A percentile compares a stretch with the other conserved stretches of the same genome.
phyloP scores from a whole-genome alignment of 2,329 filamentous ascomycete species.

The Pestalotiopsis sp. region DNA sequence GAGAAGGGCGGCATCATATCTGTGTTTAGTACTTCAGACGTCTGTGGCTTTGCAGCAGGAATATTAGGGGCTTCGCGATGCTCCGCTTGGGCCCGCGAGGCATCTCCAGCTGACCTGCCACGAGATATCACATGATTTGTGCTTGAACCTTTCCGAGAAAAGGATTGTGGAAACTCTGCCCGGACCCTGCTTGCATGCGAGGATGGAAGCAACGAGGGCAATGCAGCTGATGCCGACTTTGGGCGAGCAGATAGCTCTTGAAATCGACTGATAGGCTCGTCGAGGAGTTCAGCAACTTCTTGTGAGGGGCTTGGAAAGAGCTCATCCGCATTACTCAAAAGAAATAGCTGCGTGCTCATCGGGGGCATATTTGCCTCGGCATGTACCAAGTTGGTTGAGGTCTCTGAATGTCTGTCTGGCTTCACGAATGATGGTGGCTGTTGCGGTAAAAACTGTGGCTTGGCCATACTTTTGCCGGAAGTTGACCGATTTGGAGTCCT shows the following conservation, averaged over 20 bases:
- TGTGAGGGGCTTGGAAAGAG: slow-evolving; percentile 60
- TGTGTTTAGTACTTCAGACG: not conserved
- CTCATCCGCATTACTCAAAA: slow-evolving; percentile 50
- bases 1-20: slow-evolving; percentile 37
- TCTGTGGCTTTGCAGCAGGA: not conserved
- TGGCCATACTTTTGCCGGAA: slow-evolving; percentile 11
- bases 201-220: not conserved
- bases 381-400: not conserved
- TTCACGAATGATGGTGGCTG: slow-evolving; percentile 7
- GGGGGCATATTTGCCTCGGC: slow-evolving; percentile 24
- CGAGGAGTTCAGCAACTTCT: slow-evolving; percentile 52
- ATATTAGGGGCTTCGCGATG: not conserved
- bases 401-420: not conserved
- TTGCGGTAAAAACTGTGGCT: slow-evolving; percentile 22
- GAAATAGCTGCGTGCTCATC: slow-evolving; percentile 54
- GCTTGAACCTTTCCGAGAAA: not conserved
- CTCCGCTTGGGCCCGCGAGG: not conserved
- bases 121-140: not conserved
- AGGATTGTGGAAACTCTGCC: not conserved
- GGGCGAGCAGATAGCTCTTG: slow-evolving; percentile 21
- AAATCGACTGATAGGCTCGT: slow-evolving; percentile 31
- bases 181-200: not conserved
- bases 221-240: not conserved
- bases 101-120: not conserved
- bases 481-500: slow-evolving; percentile 14